These are phyloP conservation scores for Neofusicoccum kwambonambiense DNA, from an alignment of 2,329 filamentous ascomycete species.

Conservation along the genomic window DNA sequence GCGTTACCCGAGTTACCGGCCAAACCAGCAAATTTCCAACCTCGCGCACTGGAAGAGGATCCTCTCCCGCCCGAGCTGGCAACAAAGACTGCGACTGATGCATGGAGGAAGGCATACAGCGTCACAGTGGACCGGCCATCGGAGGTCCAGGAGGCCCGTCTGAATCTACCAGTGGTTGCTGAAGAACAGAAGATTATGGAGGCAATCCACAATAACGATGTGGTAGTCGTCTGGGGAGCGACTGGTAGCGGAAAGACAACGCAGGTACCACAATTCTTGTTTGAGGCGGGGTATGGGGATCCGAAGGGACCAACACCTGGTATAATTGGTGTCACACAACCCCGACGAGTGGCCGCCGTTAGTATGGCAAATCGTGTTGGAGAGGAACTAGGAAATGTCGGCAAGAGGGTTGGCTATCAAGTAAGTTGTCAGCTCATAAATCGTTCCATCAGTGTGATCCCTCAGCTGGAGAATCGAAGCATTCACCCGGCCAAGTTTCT, in stretches of 20 bases:
- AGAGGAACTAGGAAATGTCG: conserved; percentile 76
- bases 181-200: conserved; percentile 99
- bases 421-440: conserved; percentile 19
- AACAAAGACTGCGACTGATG: conserved; percentile 54
- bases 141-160: conserved; percentile 73
- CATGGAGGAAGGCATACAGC: conserved; percentile 70
- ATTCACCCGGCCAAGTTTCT: no score
- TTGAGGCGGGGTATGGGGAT: conserved; percentile 87
- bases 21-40: conserved; percentile 64
- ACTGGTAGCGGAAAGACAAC: conserved; percentile 98
- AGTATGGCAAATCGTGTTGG: conserved; percentile 94
- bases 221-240: conserved; percentile 88
- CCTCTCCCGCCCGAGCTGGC: conserved; percentile 66
- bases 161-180: conserved; percentile 83
- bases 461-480: no score
- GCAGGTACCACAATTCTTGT: conserved; percentile 93
- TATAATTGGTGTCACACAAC: conserved; percentile 93
- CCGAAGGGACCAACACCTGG: conserved; percentile 76
- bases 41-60: conserved; percentile 68
- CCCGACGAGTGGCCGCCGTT: conserved; percentile 88
- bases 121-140: conserved; percentile 68
- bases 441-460: no score
- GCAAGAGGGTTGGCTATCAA: conserved; percentile 77
- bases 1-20: conserved; percentile 23
- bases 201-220: conserved; percentile 86